Conservation (phyloP, 805 yeast species). For the Yarrowia sp. region DNA sequence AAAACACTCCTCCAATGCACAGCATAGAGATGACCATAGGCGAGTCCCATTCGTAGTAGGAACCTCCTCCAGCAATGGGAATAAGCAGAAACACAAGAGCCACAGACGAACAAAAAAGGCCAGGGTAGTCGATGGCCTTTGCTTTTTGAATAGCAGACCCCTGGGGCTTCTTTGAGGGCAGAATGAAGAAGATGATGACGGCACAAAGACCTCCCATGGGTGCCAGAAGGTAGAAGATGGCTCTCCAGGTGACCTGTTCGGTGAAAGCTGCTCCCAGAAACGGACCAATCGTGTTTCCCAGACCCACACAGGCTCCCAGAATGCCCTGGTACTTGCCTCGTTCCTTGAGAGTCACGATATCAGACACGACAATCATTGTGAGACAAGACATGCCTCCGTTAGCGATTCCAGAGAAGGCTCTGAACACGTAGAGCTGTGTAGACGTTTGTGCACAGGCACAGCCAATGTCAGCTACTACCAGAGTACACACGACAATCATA, state of each 20-base stretch:
- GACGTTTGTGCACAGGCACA: slow-evolving; percentile 52
- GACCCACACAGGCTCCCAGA: slow-evolving; percentile 49
- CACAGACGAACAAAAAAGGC: slow-evolving; percentile 48
- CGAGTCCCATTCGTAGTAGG: slow-evolving; percentile 54
- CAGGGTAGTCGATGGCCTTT: slow-evolving; percentile 50
- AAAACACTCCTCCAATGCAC: slow-evolving; percentile 42
- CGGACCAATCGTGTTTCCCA: slow-evolving; percentile 55
- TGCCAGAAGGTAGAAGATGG: slow-evolving; percentile 48
- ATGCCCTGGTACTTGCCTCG: slow-evolving; percentile 59
- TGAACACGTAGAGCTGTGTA: slow-evolving; percentile 48
- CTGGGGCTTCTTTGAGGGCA: slow-evolving; percentile 41
- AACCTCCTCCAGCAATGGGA: slow-evolving; percentile 63
- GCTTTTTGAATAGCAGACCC: slow-evolving; percentile 41
- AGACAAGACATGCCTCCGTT: slow-evolving; percentile 52
- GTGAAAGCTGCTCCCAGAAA: slow-evolving; percentile 51
- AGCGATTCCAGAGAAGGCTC: slow-evolving; percentile 57
- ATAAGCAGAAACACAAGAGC: slow-evolving; percentile 49
- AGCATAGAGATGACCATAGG: slow-evolving; percentile 43
- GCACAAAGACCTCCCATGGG: slow-evolving; percentile 41
- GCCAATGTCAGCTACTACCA: slow-evolving; percentile 47
- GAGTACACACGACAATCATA: slow-evolving; percentile 41
- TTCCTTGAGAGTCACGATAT: slow-evolving; percentile 50
- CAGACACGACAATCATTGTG: slow-evolving; percentile 53
- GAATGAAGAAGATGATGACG: slow-evolving; percentile 33
- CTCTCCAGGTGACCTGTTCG: slow-evolving; percentile 47